Percentiles rank a stretch among this genome's conserved stretches.
These are phyloP conservation scores for Pisolithus thermaeus DNA, from an alignment of 1,284 basidiomycete genomes.

Conservation along the genomic window DNA sequence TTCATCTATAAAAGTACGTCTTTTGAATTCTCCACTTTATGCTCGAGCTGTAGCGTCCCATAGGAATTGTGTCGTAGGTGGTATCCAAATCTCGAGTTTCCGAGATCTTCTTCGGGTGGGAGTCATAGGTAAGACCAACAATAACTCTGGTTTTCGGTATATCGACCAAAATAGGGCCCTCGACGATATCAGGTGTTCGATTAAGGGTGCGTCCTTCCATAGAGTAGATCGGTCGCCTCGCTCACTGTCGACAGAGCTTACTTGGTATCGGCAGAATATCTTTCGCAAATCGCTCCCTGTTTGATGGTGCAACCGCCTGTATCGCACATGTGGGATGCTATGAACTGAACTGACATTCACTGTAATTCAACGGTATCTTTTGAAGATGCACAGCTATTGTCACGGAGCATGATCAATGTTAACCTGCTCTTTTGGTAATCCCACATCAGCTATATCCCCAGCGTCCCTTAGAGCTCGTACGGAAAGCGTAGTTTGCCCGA, in stretches of 20 bases:
- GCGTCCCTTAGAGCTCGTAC: too few species aligned
- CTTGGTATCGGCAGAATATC: constrained; percentile 24
- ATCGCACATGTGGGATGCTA: background rate
- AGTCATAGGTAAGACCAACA: constrained; percentile 34
- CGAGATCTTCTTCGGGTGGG: constrained; percentile 4
- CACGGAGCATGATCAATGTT: too few species aligned
- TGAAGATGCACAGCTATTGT: too few species aligned
- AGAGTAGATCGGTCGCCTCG: constrained; percentile 1
- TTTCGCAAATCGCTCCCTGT: constrained; percentile 9
- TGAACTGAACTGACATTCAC: background rate
- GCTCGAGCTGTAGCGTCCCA: constrained; percentile 1
- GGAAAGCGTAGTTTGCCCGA: too few species aligned
- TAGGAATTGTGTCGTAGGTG: constrained; percentile 74
- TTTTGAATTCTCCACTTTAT: background rate
- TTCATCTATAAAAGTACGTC: constrained; percentile 67
- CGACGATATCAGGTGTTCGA: constrained; percentile 72
- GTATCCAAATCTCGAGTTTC: constrained; percentile 40
- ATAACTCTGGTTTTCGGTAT: constrained; percentile 5
- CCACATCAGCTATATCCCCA: too few species aligned
- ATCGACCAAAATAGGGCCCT: constrained; percentile 49
- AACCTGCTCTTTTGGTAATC: too few species aligned
- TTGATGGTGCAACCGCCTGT: background rate
- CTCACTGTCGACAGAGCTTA: constrained; percentile 14
- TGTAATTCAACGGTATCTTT: too few species aligned
- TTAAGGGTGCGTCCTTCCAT: constrained; percentile 45